These are phyloP conservation scores for Apiotrichum akiyoshidainum DNA, from an alignment of 1,284 basidiomycete genomes.

Conservation along the genomic window DNA sequence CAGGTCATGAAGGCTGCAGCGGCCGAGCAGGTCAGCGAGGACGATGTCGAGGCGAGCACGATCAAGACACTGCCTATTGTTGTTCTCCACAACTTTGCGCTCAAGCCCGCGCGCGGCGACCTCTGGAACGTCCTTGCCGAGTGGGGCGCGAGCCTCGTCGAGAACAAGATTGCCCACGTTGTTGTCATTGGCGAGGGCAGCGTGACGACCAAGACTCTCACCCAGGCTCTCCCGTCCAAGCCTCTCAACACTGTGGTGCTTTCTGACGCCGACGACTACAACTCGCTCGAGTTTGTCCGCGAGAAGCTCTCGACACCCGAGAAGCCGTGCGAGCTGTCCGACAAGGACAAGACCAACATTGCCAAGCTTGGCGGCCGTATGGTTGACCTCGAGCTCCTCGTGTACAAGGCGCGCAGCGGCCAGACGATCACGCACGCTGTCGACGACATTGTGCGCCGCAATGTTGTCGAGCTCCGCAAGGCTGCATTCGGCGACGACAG, in stretches of 20 bases:
- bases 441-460: constrained; percentile 77
- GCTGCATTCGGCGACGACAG: constrained; percentile 87
- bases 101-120: constrained; percentile 64
- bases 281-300: constrained; percentile 74
- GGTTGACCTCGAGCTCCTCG: constrained; percentile 60
- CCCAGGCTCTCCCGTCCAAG: constrained; percentile 83
- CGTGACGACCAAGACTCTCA: constrained; percentile 77
- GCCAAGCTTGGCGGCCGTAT: constrained; percentile 79
- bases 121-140: constrained; percentile 72
- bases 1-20: neutral
- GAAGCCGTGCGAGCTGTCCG: constrained; percentile 14
- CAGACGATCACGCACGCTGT: constrained; percentile 73
- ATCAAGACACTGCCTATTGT: constrained; percentile 75
- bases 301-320: constrained; percentile 66
- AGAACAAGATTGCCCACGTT: constrained; percentile 86
- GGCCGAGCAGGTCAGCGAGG: neutral
- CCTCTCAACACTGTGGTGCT: constrained; percentile 74
- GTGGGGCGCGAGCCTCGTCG: constrained; percentile 79
- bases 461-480: constrained; percentile 80
- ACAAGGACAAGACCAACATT: constrained; percentile 59
- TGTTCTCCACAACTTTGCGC: constrained; percentile 71
- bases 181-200: constrained; percentile 86
- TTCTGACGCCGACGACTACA: constrained; percentile 77
- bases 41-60: constrained; percentile 48
- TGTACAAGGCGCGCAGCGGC: constrained; percentile 78